Percentiles rank a stretch among this genome's conserved stretches.
phyloP scores from a whole-genome alignment of 1,139 yeast genomes.

The Hyphopichia pseudoburtonii region DNA sequence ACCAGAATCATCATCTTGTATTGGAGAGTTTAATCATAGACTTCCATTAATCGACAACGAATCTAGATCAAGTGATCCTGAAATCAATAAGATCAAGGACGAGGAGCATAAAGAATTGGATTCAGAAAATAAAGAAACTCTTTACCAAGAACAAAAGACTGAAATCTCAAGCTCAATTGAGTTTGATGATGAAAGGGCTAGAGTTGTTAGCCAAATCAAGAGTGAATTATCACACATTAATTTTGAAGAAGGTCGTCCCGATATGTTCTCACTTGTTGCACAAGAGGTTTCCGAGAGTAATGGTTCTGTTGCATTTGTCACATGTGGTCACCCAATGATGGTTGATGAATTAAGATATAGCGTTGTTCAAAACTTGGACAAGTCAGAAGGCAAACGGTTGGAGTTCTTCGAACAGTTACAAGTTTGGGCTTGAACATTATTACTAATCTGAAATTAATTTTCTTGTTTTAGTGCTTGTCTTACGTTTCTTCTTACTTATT shows the following conservation, averaged over 20 bases:
- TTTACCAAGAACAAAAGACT: constrained; percentile 5
- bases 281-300: constrained; percentile 26
- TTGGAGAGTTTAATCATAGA: constrained; percentile 13
- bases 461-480: no score
- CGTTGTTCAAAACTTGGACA: constrained; percentile 28
- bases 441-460: no score
- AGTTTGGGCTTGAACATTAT: constrained; percentile 42
- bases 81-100: constrained; percentile 4
- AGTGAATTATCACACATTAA: constrained; percentile 25
- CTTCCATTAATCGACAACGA: constrained; percentile 5
- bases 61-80: constrained; percentile 1
- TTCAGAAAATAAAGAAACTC: neutral
- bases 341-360: constrained; percentile 48
- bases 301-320: constrained; percentile 42
- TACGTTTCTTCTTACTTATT: no score
- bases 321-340: constrained; percentile 57
- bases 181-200: constrained; percentile 5
- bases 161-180: constrained; percentile 1
- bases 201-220: constrained; percentile 14
- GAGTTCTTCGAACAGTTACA: constrained; percentile 41
- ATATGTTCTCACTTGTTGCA: constrained; percentile 23
- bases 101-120: constrained; percentile 3
- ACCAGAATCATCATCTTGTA: constrained; percentile 17
- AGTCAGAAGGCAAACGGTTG: constrained; percentile 26
- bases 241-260: constrained; percentile 36